Evolutionary conservation across 176 grass and related monocot genomes (phyloP).

Genomic region (Aegilops bicornis): DNA sequence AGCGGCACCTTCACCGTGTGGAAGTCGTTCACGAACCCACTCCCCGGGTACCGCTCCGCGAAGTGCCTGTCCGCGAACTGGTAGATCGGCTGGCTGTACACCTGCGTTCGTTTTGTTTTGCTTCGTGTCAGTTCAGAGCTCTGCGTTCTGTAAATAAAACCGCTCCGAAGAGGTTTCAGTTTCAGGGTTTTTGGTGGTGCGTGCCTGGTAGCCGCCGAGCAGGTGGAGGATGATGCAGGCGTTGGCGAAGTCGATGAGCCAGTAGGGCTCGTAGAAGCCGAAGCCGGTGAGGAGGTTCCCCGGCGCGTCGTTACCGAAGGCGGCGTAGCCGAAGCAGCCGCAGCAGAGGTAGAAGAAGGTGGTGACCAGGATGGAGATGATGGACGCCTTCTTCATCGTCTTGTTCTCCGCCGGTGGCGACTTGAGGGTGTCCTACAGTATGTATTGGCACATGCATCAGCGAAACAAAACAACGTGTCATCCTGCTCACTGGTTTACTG

Average conservation of each 20-base stretch:
- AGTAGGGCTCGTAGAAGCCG: constrained; percentile 71
- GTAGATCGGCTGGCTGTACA: constrained; percentile 74
- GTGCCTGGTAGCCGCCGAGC: constrained; percentile 69
- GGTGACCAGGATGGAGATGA: constrained; percentile 60
- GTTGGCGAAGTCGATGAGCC: constrained; percentile 85
- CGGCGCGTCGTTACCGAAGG: constrained; percentile 64
- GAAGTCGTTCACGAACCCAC: constrained; percentile 63
- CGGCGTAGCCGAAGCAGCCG: constrained; percentile 85
- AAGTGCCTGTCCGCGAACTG: constrained; percentile 56
- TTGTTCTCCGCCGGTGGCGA: constrained; percentile 72
- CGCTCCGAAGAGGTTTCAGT: neutral
- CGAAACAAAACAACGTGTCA: neutral
- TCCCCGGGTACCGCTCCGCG: constrained; percentile 43
- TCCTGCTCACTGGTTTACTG: too few relatives aligned
- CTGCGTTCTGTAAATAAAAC: neutral
- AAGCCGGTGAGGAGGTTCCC: constrained; percentile 84
- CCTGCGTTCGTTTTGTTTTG: constrained; percentile 17
- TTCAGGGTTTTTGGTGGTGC: neutral
- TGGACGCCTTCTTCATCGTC: constrained; percentile 78
- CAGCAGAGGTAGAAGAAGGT: constrained; percentile 92
- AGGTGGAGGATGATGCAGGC: constrained; percentile 75
- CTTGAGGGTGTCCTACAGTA: constrained; percentile 61
- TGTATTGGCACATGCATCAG: too few relatives aligned
- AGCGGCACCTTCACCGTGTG: constrained; percentile 45
- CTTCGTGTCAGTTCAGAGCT: neutral